Evolutionary conservation across 257 asterid species (phyloP), one percentile per base, ranked within the genome.

Genomic region (Lithospermum erythrorhizon): DNA sequence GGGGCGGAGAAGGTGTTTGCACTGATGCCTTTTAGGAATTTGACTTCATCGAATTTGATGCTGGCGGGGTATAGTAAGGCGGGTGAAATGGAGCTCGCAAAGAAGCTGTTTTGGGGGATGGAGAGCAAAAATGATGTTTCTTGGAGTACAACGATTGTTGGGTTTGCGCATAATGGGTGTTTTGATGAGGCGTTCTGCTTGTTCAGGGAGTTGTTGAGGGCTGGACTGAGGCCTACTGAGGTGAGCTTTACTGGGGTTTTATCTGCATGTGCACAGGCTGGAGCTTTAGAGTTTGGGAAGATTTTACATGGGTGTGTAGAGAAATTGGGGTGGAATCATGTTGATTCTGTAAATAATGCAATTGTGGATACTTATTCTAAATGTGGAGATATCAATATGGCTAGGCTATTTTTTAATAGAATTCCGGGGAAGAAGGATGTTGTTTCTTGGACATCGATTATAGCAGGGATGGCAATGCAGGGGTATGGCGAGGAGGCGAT

Each of bases 131-230:
- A 91, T 64, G 84, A 75, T 56, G 85, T 83, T 48, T 88, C 96
- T 35, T 91, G 95, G 98, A 82, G 93, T 65, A 88, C 90, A 15
- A 81, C 88, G 82, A 82, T 91, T 61, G 66, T 69, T 52, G 95
- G 87, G 30, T 67, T 77, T 51, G 77, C 78, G 21, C 87, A 75
- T 32, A 69, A 67, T 55, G 94, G 94, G 21, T 66, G 59, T 57
- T 78, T 79, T 54, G 79, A 76, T 8, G 86, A 82, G 67, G 83
- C 90, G 0, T 69, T 91, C 53, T 66, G 56, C 19, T 63, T 55
- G 67, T 88, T 91, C 51, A 73, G 74, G 75, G 86, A 82, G 77
- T 74, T 86, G 21, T 75, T 35, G 35, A 72, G 72, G 73, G 68
- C 51, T 52, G 86, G 85, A 63, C 57, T 70, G 81, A 86, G 73